phyloP scores from a whole-genome alignment of 2,329 filamentous ascomycete genomes.

The Pleomassaria siparia region DNA sequence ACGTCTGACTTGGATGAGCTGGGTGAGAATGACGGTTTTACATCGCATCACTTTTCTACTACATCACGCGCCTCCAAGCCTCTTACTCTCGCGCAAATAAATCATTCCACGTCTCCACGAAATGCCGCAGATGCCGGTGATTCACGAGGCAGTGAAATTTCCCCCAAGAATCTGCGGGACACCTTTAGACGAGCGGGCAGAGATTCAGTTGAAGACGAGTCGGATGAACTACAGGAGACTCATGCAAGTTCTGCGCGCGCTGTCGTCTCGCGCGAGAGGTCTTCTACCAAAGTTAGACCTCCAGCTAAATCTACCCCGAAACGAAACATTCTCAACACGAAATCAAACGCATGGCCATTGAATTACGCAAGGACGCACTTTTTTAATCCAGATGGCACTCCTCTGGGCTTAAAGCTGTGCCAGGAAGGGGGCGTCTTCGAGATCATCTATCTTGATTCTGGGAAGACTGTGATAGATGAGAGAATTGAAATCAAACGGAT shows the following conservation, averaged over 20 bases:
- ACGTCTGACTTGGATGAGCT: conserved; percentile 6
- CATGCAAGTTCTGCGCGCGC: not conserved
- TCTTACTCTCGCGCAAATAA: conserved; percentile 26
- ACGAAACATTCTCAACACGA: no score
- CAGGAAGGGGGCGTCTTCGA: not conserved
- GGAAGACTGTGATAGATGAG: not conserved
- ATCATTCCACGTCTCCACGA: conserved; percentile 18
- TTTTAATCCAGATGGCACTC: conserved; percentile 1
- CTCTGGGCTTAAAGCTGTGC: no score
- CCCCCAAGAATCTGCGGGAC: conserved; percentile 17
- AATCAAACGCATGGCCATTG: conserved; percentile 15
- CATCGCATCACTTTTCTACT: conserved; percentile 14
- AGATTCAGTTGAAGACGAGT: conserved; percentile 20
- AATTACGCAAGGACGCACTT: conserved; percentile 19
- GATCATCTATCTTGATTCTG: not conserved
- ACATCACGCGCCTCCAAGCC: not conserved
- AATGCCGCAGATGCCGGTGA: not conserved
- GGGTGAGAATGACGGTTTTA: conserved; percentile 2
- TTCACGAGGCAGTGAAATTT: not conserved
- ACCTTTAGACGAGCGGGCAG: conserved; percentile 15
- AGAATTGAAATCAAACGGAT: conserved; percentile 13
- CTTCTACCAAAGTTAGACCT: conserved; percentile 6
- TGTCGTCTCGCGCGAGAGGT: not conserved
- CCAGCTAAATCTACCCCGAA: conserved; percentile 4
- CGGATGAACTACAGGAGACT: not conserved